A percentile compares a stretch with the other conserved stretches of the same genome.
phyloP scores from a whole-genome alignment of 2,329 filamentous ascomycete genomes.

The Penicillium sp. region DNA sequence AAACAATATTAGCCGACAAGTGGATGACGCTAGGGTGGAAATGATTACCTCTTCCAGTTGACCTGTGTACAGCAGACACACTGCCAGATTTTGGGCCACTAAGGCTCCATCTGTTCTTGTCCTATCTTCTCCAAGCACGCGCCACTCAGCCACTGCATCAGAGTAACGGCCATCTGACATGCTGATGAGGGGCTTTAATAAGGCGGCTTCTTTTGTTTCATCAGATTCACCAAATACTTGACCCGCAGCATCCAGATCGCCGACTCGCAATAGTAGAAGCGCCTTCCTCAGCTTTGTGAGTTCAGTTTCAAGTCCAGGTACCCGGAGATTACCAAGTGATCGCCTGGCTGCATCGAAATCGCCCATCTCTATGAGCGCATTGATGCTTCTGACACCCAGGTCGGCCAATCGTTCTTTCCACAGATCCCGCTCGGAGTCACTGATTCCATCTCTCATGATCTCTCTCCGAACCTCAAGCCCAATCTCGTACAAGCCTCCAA shows the following conservation, averaged over 20 bases:
- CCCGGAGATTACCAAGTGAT: constrained; percentile 65
- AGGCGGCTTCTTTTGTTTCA: constrained; percentile 42
- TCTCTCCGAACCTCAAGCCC: constrained; percentile 72
- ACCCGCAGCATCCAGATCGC: constrained; percentile 71
- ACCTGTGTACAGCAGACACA: constrained; percentile 81
- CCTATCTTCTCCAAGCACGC: constrained; percentile 50
- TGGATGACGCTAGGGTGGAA: too few species aligned
- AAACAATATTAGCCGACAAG: constrained; percentile 5
- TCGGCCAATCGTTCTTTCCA: constrained; percentile 77
- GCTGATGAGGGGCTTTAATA: constrained; percentile 64
- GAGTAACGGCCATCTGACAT: constrained; percentile 78
- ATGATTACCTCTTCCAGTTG: constrained; percentile 66
- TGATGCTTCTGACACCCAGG: constrained; percentile 66
- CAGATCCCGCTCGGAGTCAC: constrained; percentile 58
- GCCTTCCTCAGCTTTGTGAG: constrained; percentile 49
- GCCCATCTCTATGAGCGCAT: constrained; percentile 66
- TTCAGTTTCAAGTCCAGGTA: constrained; percentile 30
- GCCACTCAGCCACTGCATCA: constrained; percentile 65
- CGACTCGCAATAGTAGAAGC: constrained; percentile 75
- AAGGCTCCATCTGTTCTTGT: constrained; percentile 62
- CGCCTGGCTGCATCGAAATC: constrained; percentile 77
- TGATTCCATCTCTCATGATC: constrained; percentile 54
- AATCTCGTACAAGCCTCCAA: constrained; percentile 90
- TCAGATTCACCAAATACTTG: constrained; percentile 48
- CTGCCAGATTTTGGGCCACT: constrained; percentile 77